Evolutionary conservation across 805 yeast species (phyloP), one percentile per base, ranked within the genome.

Genomic region (Metschnikowia koreensis): DNA sequence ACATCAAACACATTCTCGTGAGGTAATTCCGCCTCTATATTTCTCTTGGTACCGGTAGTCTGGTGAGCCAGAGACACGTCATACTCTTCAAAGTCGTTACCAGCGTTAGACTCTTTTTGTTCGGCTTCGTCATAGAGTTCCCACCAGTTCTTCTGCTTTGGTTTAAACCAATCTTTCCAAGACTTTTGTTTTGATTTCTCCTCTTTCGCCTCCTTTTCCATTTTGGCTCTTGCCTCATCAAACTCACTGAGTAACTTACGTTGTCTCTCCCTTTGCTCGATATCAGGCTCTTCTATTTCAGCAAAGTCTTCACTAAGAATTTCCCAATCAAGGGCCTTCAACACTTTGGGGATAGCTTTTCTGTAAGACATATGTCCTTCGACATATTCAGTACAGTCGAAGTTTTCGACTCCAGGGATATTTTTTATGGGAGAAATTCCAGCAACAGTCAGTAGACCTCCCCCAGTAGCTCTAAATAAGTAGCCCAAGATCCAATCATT

Each of bases 351-450:
- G 80, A 94, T 90, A 11, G 90, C 91, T 55, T 86, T 86, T 72
- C 99, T 86, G 70, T 94, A 94, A n/a, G 87, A 90, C 97, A 94
- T 89, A 72, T 94, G 99, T 1, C 99, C 99, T 54, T 87, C 91
- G 4, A 93, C 97, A 48, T 77, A 61, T 16, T 84, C 90, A 0
- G 98, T 88, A 62, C 96, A 89, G 64, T 94, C 96, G 56, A 86
- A 78, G 67, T 93, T 93, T 57, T 91, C 96, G 31, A 94, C 75
- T 0, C 86, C 88, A 26, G 80, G 76, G 17, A 82, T 71, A 17
- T 64, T 62, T 41, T 82, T 85, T 37, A 93, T 79, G 5, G 92
- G 86, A 0, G 96, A 84, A 29, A 94, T 75, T 0, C 99, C 99
- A 6, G 93, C 91, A 41, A 94, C 94, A n/a, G 89, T 80, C 61